Evolutionary conservation across 2,329 filamentous ascomycete genomes (phyloP).

Genomic region (Phoma herbarum): DNA sequence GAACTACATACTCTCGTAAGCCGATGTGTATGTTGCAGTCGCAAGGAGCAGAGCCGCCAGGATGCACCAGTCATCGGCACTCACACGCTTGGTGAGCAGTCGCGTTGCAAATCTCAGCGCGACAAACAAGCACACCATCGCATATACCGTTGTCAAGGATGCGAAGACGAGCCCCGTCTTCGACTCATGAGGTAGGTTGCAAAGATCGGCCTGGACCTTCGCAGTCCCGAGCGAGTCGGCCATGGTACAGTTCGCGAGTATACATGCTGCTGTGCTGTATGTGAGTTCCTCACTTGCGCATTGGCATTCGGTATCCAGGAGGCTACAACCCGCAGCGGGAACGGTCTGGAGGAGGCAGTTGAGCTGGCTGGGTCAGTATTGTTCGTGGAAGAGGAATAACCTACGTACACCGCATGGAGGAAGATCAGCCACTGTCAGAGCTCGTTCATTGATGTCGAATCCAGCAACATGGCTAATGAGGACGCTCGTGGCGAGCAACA

Average conservation of each 20-base stretch:
- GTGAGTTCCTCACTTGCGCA: slow-evolving; percentile 23
- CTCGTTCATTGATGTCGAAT: neutral
- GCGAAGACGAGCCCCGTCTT: slow-evolving; percentile 17
- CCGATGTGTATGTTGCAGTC: slow-evolving; percentile 30
- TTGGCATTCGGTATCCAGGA: slow-evolving; percentile 28
- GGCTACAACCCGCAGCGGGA: slow-evolving; percentile 22
- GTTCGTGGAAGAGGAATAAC: neutral
- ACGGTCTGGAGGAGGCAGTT: slow-evolving; percentile 13
- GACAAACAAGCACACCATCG: slow-evolving; percentile 26
- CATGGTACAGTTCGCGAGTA: slow-evolving; percentile 35
- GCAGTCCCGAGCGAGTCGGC: slow-evolving; percentile 29
- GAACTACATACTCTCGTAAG: slow-evolving; percentile 28
- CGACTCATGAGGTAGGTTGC: slow-evolving; percentile 30
- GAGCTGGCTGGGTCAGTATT: neutral
- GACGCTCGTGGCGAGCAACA: neutral
- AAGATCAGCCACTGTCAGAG: slow-evolving; percentile 11
- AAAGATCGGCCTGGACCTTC: slow-evolving; percentile 34
- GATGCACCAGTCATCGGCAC: slow-evolving; percentile 34
- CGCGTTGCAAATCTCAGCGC: slow-evolving; percentile 26
- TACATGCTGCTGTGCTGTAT: slow-evolving; percentile 25
- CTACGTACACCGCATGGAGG: slow-evolving; percentile 11
- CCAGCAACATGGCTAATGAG: neutral
- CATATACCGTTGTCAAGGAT: slow-evolving; percentile 25
- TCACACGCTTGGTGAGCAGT: slow-evolving; percentile 25
- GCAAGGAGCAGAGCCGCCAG: slow-evolving; percentile 28